Evolutionary conservation across 179 eudicot species (phyloP).

Genomic region (Beta lomatogona): DNA sequence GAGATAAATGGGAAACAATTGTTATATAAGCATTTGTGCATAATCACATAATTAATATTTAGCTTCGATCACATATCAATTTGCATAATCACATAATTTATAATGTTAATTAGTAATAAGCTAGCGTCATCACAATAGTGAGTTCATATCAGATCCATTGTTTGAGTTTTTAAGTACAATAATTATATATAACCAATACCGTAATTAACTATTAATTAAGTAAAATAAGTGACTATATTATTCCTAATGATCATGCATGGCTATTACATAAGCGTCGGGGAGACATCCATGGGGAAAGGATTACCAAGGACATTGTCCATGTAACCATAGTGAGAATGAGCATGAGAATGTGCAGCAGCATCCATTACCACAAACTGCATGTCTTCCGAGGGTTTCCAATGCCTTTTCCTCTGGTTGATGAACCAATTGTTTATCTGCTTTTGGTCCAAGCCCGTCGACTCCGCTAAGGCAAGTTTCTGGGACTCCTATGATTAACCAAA

Average conservation of each 20-base stretch:
- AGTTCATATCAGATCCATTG: not conserved
- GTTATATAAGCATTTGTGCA: too few relatives aligned
- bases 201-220: not conserved
- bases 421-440: conserved; percentile 98
- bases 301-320: conserved; percentile 66
- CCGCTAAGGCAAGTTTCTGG: conserved; percentile 85
- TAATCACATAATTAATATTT: too few relatives aligned
- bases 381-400: conserved; percentile 97
- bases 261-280: conserved; percentile 59
- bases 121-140: not conserved
- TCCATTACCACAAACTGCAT: conserved; percentile 94
- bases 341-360: conserved; percentile 38
- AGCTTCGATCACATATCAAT: not conserved
- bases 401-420: conserved; percentile 89
- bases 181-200: not conserved
- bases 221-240: not conserved
- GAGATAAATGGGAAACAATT: too few relatives aligned
- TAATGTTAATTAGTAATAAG: not conserved
- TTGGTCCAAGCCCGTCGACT: conserved; percentile 83
- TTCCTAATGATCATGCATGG: not conserved
- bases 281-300: conserved; percentile 75
- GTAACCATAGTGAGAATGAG: conserved; percentile 59
- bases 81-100: not conserved
- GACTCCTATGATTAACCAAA: conserved; percentile 56
- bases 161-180: not conserved